Percentiles rank a stretch among this genome's conserved stretches.
Evolutionary conservation across 768 basidiomycete species (phyloP).

Genomic region (Cyathus striatus): DNA sequence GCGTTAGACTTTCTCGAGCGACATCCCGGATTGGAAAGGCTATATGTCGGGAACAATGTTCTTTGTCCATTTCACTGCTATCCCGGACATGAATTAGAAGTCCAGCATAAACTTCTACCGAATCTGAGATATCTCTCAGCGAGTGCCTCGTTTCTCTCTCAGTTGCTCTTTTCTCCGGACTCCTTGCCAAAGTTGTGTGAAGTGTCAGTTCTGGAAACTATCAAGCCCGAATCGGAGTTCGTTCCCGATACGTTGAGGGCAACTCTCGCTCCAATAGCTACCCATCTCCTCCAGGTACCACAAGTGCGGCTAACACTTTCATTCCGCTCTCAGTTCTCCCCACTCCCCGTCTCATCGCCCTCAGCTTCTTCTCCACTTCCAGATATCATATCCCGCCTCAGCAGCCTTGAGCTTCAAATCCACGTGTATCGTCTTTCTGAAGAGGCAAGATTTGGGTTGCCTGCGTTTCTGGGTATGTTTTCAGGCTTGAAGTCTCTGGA

Average conservation of each 20-base stretch:
- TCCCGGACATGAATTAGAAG: constrained; percentile 1
- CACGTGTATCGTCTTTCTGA: constrained; percentile 14
- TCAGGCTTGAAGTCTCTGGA: constrained; percentile 9
- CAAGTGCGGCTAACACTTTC: too few relatives aligned
- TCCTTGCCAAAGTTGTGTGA: too few relatives aligned
- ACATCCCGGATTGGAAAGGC: constrained; percentile 7
- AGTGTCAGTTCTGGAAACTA: too few relatives aligned
- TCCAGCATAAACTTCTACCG: constrained; percentile 4
- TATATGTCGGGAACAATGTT: constrained; percentile 10
- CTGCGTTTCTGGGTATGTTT: constrained; percentile 14
- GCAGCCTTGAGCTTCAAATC: constrained; percentile 14
- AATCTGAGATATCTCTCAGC: not conserved
- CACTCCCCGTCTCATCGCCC: not conserved
- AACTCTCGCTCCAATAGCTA: too few relatives aligned
- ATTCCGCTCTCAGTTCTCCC: constrained; percentile 4
- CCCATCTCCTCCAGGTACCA: too few relatives aligned
- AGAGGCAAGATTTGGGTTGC: constrained; percentile 10
- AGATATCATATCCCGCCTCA: constrained; percentile 6
- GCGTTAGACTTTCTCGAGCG: constrained; percentile 12
- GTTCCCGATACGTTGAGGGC: too few relatives aligned
- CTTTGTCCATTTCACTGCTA: not conserved
- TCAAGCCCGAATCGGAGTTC: too few relatives aligned
- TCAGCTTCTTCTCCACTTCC: not conserved
- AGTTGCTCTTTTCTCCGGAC: too few relatives aligned
- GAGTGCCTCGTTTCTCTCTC: too few relatives aligned